Evolutionary conservation across 768 basidiomycete genomes (phyloP), one percentile per base, ranked within the genome.

Genomic region (Suillus alpinus): DNA sequence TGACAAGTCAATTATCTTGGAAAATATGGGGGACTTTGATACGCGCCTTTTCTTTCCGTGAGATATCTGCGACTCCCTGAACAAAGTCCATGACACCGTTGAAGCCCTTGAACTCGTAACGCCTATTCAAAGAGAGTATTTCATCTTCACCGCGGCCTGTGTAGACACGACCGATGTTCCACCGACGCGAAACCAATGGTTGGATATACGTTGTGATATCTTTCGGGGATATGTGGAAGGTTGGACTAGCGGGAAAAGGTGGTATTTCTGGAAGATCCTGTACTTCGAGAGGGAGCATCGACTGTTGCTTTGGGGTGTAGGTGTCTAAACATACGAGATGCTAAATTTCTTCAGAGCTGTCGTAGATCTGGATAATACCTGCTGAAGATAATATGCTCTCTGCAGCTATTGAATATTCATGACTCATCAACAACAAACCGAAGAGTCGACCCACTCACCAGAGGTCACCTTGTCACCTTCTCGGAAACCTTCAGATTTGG

Each of bases 161-260:
- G 7, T 57, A 59, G 2, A 71, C 50, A n/a, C 16, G 65, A 39
- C 56, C 61, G 14, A 74, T 60, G 31, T 68, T 65, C 73, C 73
- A 74, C 20, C 71, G 62, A 50, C 61, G 70, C 34, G 63, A 65
- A 62, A 77, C 70, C 8, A 83, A 70, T 2, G 81, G 80, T 39
- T 60, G 58, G 10, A 83, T 60, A 43, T 68, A 79, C 20, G 59
- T 57, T 29, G 71, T 67, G 13, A 78, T 60, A 14, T 81, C 77
- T 2, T 60, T 51, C 18, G 70, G 65, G 16, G 40, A 49, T 58
- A 82, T 67, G 63, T 77, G 76, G 37, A 71, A 71, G 6, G 76
- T 76, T 29, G 76, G 74, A 52, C 69, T 77, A 41, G 57, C 20
- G 10, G 77, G 73, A 51, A 72, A 47, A 12, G 36, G 57, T 12